Evolutionary conservation across 176 grass and related monocot species (phyloP), one percentile per base, ranked within the genome.

Genomic region (Phragmites australis): DNA sequence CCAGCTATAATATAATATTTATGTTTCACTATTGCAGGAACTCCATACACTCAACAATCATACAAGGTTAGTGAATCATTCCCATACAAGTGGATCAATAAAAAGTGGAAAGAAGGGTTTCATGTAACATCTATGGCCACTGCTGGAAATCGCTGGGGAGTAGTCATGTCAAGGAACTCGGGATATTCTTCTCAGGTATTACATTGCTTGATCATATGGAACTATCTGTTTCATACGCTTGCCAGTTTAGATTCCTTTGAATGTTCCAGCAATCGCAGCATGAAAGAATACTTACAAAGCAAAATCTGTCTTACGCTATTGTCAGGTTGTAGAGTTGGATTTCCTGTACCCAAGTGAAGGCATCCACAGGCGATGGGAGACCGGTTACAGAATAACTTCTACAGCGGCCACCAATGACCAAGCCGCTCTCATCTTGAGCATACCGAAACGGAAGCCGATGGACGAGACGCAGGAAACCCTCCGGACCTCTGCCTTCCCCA

Each of bases 31-130:
- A 47, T 37, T 75, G 59, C 70, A 97, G 93, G 93, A 89, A 97
- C 93, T 74, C 37, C 88, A 42, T 97, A 87, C 76, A 91, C 87
- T 46, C 94, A 97, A 70, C 94, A 97, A 81, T 97, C 94, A 6
- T 97, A 97, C 75, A 97, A 97, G 76, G 94, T 97, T 52, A 97
- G 94, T 5, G 94, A 94, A 86, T 94, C 91, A 68, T 97, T 97
- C 68, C 94, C 94, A 64, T 97, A 86, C 80, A 97, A 97, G 76
- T 97, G 94, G 94, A 97, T 97, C 70, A 97, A 88, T 84, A 97
- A 97, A 70, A 97, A 97, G 51, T 97, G 94, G 94, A 97, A 97
- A 88, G 94, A 97, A 92, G 91, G 94, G 27, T 97, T 97, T 79
- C 91, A 94, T 82, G 94, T 97, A 51, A 97, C 94, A 76, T 97